These are phyloP conservation scores for Pulveroboletus sp. DNA, from an alignment of 768 basidiomycete species.

Conservation along the genomic window DNA sequence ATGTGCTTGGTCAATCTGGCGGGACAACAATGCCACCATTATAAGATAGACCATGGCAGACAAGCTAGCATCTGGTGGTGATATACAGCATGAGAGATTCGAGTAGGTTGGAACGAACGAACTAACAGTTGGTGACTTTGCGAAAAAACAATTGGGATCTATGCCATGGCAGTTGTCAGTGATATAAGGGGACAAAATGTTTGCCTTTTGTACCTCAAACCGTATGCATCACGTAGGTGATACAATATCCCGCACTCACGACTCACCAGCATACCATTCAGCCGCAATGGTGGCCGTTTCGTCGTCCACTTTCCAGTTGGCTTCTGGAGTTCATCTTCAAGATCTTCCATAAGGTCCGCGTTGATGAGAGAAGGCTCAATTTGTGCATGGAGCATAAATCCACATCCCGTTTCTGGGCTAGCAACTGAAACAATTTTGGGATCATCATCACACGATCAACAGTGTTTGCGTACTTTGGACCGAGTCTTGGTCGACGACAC, in stretches of 20 bases:
- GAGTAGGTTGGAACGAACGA: not conserved
- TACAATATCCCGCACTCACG: conserved; percentile 77
- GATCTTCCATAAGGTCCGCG: conserved; percentile 55
- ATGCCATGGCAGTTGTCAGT: not conserved
- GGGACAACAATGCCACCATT: conserved; percentile 64
- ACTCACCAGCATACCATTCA: conserved; percentile 72
- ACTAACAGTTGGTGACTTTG: conserved; percentile 66
- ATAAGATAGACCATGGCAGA: conserved; percentile 64
- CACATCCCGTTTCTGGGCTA: conserved; percentile 50
- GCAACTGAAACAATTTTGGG: conserved; percentile 35
- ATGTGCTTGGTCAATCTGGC: conserved; percentile 72
- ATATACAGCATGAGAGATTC: conserved; percentile 4
- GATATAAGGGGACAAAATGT: not conserved
- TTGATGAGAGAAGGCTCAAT: conserved; percentile 55
- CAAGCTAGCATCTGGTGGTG: conserved; percentile 63
- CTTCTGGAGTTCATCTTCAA: conserved; percentile 70
- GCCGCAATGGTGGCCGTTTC: conserved; percentile 49
- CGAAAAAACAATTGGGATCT: conserved; percentile 67
- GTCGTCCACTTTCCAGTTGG: conserved; percentile 72
- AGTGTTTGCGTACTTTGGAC: conserved; percentile 25
- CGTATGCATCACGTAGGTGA: conserved; percentile 62
- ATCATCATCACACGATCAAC: not conserved
- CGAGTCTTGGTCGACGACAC: conserved; percentile 55
- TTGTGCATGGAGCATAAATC: conserved; percentile 66
- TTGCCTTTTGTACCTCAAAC: conserved; percentile 55